Evolutionary conservation across 805 yeast genomes (phyloP).

Genomic region (Yarrowia sp.): DNA sequence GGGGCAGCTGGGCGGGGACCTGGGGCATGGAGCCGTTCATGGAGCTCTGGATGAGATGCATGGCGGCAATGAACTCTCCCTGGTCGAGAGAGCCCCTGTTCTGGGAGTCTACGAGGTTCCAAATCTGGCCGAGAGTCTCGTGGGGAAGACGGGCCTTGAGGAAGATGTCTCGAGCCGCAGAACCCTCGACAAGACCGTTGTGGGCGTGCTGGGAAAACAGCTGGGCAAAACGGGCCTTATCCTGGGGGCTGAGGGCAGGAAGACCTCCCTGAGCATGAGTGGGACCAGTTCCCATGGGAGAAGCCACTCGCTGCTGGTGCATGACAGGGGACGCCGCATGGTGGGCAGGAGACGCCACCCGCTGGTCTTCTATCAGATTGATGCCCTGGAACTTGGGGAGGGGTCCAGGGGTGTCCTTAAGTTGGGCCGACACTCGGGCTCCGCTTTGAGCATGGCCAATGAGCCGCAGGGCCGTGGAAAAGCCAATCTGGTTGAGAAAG

Average conservation of each 20-base stretch:
- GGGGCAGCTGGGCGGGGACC: conserved; percentile 60
- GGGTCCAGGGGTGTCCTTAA: conserved; percentile 65
- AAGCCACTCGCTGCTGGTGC: conserved; percentile 48
- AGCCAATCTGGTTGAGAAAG: conserved; percentile 77
- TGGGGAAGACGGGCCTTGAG: conserved; percentile 87
- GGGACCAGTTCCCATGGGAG: conserved; percentile 39
- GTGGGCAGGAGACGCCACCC: conserved; percentile 43
- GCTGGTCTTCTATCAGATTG: conserved; percentile 34
- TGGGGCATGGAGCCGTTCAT: conserved; percentile 68
- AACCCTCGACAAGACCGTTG: conserved; percentile 68
- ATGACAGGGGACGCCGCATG: conserved; percentile 40
- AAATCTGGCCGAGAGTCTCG: conserved; percentile 78
- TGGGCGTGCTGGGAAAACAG: conserved; percentile 72
- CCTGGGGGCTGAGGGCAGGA: conserved; percentile 51
- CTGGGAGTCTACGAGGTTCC: conserved; percentile 84
- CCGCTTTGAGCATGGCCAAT: conserved; percentile 89
- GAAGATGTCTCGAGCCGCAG: conserved; percentile 84
- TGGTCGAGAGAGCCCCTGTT: conserved; percentile 74
- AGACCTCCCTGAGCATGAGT: conserved; percentile 41
- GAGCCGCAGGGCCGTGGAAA: conserved; percentile 84
- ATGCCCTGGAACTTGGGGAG: conserved; percentile 63
- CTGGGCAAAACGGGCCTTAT: conserved; percentile 50
- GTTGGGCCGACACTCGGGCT: conserved; percentile 59
- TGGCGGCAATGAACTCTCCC: conserved; percentile 85
- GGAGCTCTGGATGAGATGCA: conserved; percentile 90